Evolutionary conservation across 352 stramenopile species (phyloP), one percentile per base, ranked within the genome.

Genomic region (Phytophthora pseudosyringae): DNA sequence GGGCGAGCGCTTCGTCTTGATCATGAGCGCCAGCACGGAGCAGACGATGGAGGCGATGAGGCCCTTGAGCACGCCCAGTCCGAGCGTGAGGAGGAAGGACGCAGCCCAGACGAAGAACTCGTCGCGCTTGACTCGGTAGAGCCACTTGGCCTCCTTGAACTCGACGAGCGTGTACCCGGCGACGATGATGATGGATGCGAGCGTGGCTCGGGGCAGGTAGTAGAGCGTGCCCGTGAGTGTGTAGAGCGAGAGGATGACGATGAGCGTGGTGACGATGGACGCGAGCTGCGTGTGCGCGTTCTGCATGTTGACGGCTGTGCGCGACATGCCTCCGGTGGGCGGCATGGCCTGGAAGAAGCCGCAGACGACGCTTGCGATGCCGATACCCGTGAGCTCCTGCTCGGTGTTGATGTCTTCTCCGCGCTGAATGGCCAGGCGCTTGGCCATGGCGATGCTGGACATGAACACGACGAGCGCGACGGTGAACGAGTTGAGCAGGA

Each of bases 141-240:
- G 76, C 64, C 89, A 88, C 49, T 89, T 89, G 46, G 90, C 89
- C 67, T 97, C 90, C 9, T 71, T 54, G 66, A 95, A 94, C 57
- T 97, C 91, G 29, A 98, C 67, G 18, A 98, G 76, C 16, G 86
- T 86, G 45, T 92, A 84, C 10, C 97, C 89, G 0, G 84, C 89
- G 11, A 95, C 89, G 69, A 98, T 92, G 39, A 98, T 95, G 58
- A 98, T 95, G 9, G 83, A 69, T 6, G 86, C 86, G 8, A 97
- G 64, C 18, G 79, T 90, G 10, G 81, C 70, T 40, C 86, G 83
- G 21, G 91, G 88, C 46, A 98, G 67, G 41, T 94, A 88, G 69
- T 92, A 89, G 56, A 98, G 89, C 18, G 90, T 69, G 9, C 79
- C 57, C 0, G 92, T 97, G 63, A 97, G 76, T 11, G 88, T 87